Percentiles rank a stretch among this genome's conserved stretches.
Conservation (phyloP, 805 yeast genomes). For the Candida multigemmis region DNA sequence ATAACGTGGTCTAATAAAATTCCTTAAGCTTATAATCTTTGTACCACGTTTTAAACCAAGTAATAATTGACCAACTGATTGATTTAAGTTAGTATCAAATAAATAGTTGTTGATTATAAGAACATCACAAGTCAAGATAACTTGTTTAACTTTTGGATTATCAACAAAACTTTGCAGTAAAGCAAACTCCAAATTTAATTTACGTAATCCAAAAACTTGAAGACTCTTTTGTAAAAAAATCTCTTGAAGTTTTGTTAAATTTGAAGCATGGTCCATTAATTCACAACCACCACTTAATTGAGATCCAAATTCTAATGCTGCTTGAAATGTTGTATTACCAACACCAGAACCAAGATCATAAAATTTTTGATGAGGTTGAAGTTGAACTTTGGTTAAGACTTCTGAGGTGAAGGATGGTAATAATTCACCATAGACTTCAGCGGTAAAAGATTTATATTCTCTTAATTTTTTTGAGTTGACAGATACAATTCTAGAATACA, state of each 20-base stretch:
- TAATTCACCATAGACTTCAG: constrained; percentile 85
- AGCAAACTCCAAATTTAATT: constrained; percentile 50
- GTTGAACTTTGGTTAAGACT: constrained; percentile 48
- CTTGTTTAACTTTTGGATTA: constrained; percentile 44
- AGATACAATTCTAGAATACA: constrained; percentile 71
- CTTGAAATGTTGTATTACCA: constrained; percentile 85
- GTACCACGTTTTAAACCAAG: constrained; percentile 63
- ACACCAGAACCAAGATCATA: constrained; percentile 93
- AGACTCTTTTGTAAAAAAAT: constrained; percentile 51
- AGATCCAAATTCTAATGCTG: constrained; percentile 80
- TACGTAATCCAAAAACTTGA: constrained; percentile 52
- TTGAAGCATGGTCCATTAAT: constrained; percentile 75
- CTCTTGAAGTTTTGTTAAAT: constrained; percentile 52
- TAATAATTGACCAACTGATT: constrained; percentile 56
- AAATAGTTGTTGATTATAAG: constrained; percentile 76
- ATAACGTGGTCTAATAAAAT: constrained; percentile 71
- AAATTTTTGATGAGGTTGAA: constrained; percentile 48
- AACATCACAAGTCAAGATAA: constrained; percentile 57
- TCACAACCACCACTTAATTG: constrained; percentile 78
- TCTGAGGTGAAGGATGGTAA: constrained; percentile 68
- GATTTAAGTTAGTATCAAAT: constrained; percentile 69
- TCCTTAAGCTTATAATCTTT: constrained; percentile 69
- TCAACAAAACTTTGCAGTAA: constrained; percentile 64
- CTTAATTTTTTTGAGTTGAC: constrained; percentile 59
- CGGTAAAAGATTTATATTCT: constrained; percentile 78